Evolutionary conservation across 2,329 filamentous ascomycete genomes (phyloP).

Genomic region (Tolypocladium amazonense): DNA sequence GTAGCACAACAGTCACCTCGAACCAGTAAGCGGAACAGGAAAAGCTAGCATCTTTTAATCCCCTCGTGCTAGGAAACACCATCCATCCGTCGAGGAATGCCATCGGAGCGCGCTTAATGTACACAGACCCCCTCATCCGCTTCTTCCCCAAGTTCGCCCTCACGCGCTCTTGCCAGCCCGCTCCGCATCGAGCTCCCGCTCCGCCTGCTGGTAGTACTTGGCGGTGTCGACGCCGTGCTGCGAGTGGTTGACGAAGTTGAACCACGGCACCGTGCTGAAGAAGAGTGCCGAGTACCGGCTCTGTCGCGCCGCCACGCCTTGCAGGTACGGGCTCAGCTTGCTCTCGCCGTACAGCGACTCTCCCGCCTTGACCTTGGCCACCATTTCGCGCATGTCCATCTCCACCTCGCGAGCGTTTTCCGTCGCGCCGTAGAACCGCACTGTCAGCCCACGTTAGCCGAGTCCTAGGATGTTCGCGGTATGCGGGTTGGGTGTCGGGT

Average conservation of each 20-base stretch:
- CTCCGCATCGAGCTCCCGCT: constrained; percentile 85
- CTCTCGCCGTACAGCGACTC: constrained; percentile 81
- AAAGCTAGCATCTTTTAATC: not conserved
- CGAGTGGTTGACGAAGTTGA: constrained; percentile 96
- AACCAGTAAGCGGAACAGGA: not conserved
- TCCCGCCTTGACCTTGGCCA: constrained; percentile 85
- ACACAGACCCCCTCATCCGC: constrained; percentile 5
- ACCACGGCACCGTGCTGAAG: constrained; percentile 81
- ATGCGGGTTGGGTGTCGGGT: not conserved
- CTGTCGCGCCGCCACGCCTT: constrained; percentile 86
- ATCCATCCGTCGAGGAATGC: constrained; percentile 9
- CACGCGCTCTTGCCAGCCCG: constrained; percentile 2
- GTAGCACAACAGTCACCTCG: not conserved
- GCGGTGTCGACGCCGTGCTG: constrained; percentile 95
- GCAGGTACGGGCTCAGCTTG: constrained; percentile 73
- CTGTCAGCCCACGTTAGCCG: constrained; percentile 31
- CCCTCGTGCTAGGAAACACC: not conserved
- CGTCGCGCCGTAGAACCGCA: constrained; percentile 89
- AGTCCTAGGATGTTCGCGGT: not conserved
- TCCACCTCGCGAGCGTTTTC: constrained; percentile 89
- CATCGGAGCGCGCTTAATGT: constrained; percentile 11
- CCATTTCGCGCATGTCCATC: constrained; percentile 98
- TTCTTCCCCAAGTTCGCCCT: constrained; percentile 3
- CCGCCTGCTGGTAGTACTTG: constrained; percentile 95
- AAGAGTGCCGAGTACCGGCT: constrained; percentile 84